Evolutionary conservation across 192 early-diverging fungal genomes (phyloP), one percentile per base, ranked within the genome.

Genomic region (Podila epigama): DNA sequence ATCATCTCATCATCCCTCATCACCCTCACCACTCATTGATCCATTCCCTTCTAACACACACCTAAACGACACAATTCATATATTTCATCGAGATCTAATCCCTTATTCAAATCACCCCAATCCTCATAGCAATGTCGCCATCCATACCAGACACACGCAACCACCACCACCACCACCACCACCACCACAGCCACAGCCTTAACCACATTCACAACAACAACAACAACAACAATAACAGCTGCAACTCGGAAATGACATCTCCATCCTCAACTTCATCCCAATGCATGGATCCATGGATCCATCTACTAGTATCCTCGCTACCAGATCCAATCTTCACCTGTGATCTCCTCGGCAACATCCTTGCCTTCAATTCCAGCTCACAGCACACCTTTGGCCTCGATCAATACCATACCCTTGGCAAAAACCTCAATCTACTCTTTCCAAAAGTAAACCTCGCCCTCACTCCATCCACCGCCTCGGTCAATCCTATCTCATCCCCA

Each of bases 241-340:
- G n/a, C n/a, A n/a, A n/a, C n/a, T n/a, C n/a, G n/a, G n/a, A n/a
- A n/a, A n/a, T n/a, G n/a, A n/a, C n/a, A n/a, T n/a, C n/a, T n/a
- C n/a, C n/a, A n/a, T n/a, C n/a, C n/a, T n/a, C n/a, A n/a, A 15
- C 42, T 3, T 48, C 44, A 18, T 48, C 44, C 5, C 5, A 18
- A 48, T 48, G 44, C 44, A 48, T 48, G 44, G 52, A 54, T 54
- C 27, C 52, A 12, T 54, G 52, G 52, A 32, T 54, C 52, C 27
- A 27, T 32, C 11, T 32, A 4, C 16, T 54, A 13, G 25, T 77
- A 12, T n/a, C 66, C 11, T 77, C 73, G 7, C 22, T 32, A 5
- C 18, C 54, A 29, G 66, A 77, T 48, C 66, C 73, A 12, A 77
- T 77, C 50, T 54, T 77, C 28, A 60, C 66, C 33, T 77, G 73